These are phyloP conservation scores for Alnus rubra DNA, from an alignment of 306 rosid genomes.

Conservation along the genomic window DNA sequence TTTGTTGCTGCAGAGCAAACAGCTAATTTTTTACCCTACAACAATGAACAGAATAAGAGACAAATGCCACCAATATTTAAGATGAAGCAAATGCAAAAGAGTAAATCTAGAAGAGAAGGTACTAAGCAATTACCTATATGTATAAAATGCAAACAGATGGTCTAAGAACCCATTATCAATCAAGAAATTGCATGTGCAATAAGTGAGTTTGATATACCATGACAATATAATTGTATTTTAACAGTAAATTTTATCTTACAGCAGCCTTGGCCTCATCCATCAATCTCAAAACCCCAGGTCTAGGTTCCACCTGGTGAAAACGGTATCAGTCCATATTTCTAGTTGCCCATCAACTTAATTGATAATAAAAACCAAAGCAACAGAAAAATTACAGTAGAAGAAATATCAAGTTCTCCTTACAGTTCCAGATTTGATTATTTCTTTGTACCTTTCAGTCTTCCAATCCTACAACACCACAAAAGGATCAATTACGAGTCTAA, in stretches of 20 bases:
- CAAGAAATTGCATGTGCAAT: constrained; percentile 17
- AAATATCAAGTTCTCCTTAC: constrained; percentile 49
- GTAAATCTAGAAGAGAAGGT: not conserved
- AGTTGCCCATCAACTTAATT: constrained; percentile 8
- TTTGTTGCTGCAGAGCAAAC: constrained; percentile 99
- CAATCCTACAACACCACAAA: constrained; percentile 66
- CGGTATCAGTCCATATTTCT: not conserved
- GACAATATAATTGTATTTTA: constrained; percentile 22
- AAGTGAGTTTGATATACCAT: constrained; percentile 7
- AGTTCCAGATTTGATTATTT: constrained; percentile 90
- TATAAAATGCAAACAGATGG: constrained; percentile 5
- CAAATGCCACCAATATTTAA: not conserved
- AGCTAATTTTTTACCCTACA: constrained; percentile 80
- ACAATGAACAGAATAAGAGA: constrained; percentile 24
- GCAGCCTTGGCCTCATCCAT: constrained; percentile 92
- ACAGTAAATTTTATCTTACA: constrained; percentile 54
- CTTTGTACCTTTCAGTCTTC: constrained; percentile 97
- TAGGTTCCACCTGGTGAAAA: constrained; percentile 74
- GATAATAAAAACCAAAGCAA: constrained; percentile 2
- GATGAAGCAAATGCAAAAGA: not conserved
- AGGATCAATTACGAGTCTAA: constrained; percentile 19
- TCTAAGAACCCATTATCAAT: constrained; percentile 15
- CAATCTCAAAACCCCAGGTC: constrained; percentile 91
- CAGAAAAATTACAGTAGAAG: constrained; percentile 7
- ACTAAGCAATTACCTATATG: not conserved